phyloP scores from a whole-genome alignment of 1,284 basidiomycete genomes.

The Leccinum pachyderme region DNA sequence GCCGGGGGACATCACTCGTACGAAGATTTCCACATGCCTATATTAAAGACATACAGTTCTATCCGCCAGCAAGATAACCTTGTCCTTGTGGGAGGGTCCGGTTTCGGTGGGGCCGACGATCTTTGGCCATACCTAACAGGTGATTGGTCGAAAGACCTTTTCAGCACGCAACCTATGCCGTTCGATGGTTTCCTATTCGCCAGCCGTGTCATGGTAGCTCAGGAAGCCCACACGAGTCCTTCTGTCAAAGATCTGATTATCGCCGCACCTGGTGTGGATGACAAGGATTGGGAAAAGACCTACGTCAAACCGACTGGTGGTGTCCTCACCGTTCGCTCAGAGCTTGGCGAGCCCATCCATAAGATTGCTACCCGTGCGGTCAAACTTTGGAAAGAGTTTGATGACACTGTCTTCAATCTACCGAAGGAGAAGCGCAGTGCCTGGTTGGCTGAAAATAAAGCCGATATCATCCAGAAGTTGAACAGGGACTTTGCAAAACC shows the following conservation, averaged over 20 bases:
- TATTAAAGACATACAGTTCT: conserved; percentile 85
- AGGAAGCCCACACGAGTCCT: conserved; percentile 93
- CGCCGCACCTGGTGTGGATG: conserved; percentile 89
- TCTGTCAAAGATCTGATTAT: conserved; percentile 97
- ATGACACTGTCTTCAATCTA: conserved; percentile 92
- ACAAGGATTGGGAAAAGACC: conserved; percentile 92
- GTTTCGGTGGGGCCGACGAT: conserved; percentile 94
- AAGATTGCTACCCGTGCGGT: conserved; percentile 97
- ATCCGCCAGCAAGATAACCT: conserved; percentile 92
- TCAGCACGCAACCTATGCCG: conserved; percentile 94
- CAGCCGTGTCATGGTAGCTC: conserved; percentile 96
- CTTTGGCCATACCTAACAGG: conserved; percentile 97
- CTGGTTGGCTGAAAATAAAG: conserved; percentile 86
- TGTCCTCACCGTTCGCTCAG: conserved; percentile 94
- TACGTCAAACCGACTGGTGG: conserved; percentile 95
- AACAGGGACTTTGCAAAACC: conserved; percentile 97
- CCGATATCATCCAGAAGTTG: conserved; percentile 88
- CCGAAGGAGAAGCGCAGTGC: conserved; percentile 91
- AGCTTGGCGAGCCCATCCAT: conserved; percentile 98
- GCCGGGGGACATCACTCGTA: conserved; percentile 99
- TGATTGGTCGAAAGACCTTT: conserved; percentile 86
- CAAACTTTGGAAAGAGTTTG: conserved; percentile 98
- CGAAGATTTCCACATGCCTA: conserved; percentile 98
- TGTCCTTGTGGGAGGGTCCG: conserved; percentile 91
- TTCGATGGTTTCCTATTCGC: conserved; percentile 98